A percentile compares a stretch with the other conserved stretches of the same genome.
phyloP scores from a whole-genome alignment of 805 yeast genomes.

The Kazachstania psychrophila region DNA sequence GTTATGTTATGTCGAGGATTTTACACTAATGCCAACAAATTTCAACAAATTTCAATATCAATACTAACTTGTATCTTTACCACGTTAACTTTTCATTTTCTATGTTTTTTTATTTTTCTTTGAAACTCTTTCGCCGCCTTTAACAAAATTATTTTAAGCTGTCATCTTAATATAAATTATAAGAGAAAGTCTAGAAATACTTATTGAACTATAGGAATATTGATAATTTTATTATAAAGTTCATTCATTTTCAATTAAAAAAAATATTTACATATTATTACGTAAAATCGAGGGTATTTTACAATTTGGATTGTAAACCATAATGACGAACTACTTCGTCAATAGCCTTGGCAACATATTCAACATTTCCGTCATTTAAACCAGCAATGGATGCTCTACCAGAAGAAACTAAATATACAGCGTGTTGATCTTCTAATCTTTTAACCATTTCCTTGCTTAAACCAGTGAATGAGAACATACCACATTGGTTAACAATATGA shows the following conservation, averaged over 20 bases:
- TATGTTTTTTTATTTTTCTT: too few relatives aligned
- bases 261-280: background rate
- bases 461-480: slow-evolving; percentile 96
- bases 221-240: background rate
- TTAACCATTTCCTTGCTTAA: slow-evolving; percentile 66
- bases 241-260: background rate
- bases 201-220: too few relatives aligned
- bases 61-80: too few relatives aligned
- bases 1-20: too few relatives aligned
- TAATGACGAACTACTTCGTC: slow-evolving; percentile 58
- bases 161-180: too few relatives aligned
- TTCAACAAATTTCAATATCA: too few relatives aligned
- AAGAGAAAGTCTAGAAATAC: too few relatives aligned
- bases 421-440: slow-evolving; percentile 67
- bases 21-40: too few relatives aligned
- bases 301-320: slow-evolving; percentile 30
- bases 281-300: background rate
- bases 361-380: slow-evolving; percentile 68
- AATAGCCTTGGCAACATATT: slow-evolving; percentile 68
- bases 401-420: slow-evolving; percentile 66
- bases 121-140: too few relatives aligned
- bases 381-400: slow-evolving; percentile 96
- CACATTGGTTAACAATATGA: slow-evolving; percentile 82
- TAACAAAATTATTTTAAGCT: too few relatives aligned
- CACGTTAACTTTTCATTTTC: too few relatives aligned